Evolutionary conservation across 306 rosid species (phyloP).

Genomic region (Myrica gale): DNA sequence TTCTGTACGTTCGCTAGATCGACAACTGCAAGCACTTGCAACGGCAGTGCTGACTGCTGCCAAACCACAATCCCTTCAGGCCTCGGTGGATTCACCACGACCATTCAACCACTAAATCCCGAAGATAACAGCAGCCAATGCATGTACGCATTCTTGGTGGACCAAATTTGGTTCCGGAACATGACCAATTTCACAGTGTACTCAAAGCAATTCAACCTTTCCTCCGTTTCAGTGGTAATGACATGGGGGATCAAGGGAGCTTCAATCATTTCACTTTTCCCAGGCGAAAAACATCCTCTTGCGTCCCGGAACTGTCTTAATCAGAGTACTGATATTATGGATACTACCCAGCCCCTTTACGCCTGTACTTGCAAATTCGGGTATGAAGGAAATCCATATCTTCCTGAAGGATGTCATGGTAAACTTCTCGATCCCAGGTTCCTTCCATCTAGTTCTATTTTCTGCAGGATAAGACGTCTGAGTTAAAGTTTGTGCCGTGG

Average conservation of each 20-base stretch:
- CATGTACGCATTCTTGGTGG: neutral
- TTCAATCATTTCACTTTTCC: no score
- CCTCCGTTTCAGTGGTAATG: neutral
- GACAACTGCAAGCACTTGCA: neutral
- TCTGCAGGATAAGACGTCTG: no score
- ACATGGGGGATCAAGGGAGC: neutral
- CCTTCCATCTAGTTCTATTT: no score
- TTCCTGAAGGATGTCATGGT: neutral
- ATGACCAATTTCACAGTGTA: neutral
- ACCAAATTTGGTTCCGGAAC: neutral
- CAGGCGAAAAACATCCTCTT: no score
- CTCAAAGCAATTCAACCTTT: neutral
- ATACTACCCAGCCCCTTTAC: no score
- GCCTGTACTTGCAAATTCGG: neutral
- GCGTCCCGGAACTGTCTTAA: no score
- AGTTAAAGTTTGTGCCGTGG: neutral
- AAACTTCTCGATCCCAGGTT: neutral
- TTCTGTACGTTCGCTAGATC: neutral
- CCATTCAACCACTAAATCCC: neutral
- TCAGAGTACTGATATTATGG: no score
- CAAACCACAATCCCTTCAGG: neutral
- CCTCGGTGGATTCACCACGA: neutral
- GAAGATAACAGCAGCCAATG: neutral
- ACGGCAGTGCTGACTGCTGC: neutral
- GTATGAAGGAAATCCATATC: neutral